Percentiles rank a stretch among this genome's conserved stretches.
Evolutionary conservation across 495 filamentous ascomycete species (phyloP).

Genomic region (Xylaria cubensis): DNA sequence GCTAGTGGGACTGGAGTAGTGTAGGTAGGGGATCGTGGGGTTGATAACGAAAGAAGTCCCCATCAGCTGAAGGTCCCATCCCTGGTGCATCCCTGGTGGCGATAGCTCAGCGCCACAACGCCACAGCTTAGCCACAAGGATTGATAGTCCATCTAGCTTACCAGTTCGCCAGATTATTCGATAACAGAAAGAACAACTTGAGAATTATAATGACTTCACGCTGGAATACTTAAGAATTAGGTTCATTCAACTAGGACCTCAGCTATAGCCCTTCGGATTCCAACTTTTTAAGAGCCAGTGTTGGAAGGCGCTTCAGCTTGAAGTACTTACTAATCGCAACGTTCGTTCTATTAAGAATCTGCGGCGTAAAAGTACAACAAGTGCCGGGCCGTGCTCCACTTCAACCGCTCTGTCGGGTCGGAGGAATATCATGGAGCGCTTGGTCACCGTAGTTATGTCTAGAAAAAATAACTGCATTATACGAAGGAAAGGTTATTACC

Average conservation of each 20-base stretch:
- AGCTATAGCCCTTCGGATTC: too few species aligned
- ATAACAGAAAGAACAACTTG: too few species aligned
- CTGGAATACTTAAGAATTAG: too few species aligned
- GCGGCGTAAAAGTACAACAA: slow-evolving; percentile 13
- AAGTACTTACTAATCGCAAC: too few species aligned
- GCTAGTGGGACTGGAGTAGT: slow-evolving; percentile 21
- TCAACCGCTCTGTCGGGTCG: slow-evolving; percentile 59
- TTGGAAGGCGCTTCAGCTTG: too few species aligned
- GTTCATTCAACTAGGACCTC: too few species aligned
- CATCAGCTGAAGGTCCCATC: neutral
- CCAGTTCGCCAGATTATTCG: too few species aligned
- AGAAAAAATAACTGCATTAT: neutral
- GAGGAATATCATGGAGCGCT: slow-evolving; percentile 4
- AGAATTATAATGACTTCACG: too few species aligned
- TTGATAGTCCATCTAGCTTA: too few species aligned
- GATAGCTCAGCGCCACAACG: neutral
- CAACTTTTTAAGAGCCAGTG: too few species aligned
- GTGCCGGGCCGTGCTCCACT: slow-evolving; percentile 26
- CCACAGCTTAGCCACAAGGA: slow-evolving; percentile 11
- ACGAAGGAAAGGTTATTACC: neutral
- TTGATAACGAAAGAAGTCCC: slow-evolving; percentile 11
- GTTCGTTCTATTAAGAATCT: too few species aligned
- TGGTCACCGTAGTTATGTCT: too few species aligned
- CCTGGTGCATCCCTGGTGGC: neutral
- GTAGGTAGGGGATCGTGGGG: slow-evolving; percentile 21